phyloP scores from a whole-genome alignment of 139 green algal genomes.

The Raphidocelis subcapitata region DNA sequence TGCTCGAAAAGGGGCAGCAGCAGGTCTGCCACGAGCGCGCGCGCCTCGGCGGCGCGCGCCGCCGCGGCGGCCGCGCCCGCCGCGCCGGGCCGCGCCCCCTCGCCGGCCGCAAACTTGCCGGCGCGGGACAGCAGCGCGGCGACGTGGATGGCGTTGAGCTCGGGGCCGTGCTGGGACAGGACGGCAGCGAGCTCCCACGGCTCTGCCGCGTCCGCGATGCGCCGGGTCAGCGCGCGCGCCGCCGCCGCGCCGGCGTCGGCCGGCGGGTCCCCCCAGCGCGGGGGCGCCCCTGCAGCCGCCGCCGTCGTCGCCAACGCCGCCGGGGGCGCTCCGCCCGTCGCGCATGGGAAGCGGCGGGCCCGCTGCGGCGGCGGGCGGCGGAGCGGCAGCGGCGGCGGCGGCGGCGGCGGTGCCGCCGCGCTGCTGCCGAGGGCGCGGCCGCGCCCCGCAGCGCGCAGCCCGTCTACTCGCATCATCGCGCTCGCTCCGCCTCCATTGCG shows the following conservation, averaged over 20 bases:
- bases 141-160: conserved; percentile 1
- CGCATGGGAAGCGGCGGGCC: too few species aligned
- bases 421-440: too few species aligned
- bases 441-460: too few species aligned
- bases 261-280: background rate
- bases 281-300: too few species aligned
- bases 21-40: background rate
- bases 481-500: too few species aligned
- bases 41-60: background rate
- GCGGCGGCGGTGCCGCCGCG: background rate
- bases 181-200: background rate
- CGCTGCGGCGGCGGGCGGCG: background rate
- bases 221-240: background rate
- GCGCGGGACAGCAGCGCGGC: conserved; percentile 1
- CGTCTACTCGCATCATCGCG: too few species aligned
- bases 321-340: too few species aligned
- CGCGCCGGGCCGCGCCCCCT: background rate
- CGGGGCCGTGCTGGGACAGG: background rate
- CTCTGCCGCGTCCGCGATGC: background rate
- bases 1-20: conserved; percentile 5
- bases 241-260: background rate
- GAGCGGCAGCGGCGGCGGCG: background rate
- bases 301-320: too few species aligned
- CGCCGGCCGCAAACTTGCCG: background rate
- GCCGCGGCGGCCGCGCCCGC: background rate